Base-by-base conservation (phyloP, 306 rosid species). In the Ormosia semicastrata region DNA sequence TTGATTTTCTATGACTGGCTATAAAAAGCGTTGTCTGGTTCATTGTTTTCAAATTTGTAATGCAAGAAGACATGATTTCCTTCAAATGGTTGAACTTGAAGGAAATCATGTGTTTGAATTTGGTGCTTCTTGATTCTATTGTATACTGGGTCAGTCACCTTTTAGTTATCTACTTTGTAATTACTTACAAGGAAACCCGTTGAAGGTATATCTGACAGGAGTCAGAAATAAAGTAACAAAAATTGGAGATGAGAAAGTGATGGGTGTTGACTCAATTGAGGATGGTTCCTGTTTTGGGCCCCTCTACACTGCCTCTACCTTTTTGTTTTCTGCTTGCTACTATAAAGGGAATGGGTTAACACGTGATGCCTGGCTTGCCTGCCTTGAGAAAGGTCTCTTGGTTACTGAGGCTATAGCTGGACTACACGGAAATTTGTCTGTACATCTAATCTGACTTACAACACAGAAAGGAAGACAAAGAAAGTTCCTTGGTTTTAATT, bases 31-130 rank as follows among this genome's bases (percentile, higher is more conserved):
- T 74, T 33, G 24, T 47, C 39, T 34, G 10, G 30, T 56, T 68
- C 32, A 34, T 58, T 43, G 33, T 17, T 67, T 79, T 71, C 49
- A 32, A 18, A 66, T 63, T 75, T 68, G 53, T 50, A 59, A 71
- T 62, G 7, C 71, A 75, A 50, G 78, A n/a, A n/a, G 4, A 40
- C 66, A 66, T 34, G 69, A 79, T 66, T 56, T 36, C 66, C 12
- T 75, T 76, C 7, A 33, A 46, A 46, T 32, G 6, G n/a, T 65
- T n/a, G n/a, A n/a, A n/a, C n/a, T n/a, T n/a, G n/a, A n/a, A n/a
- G n/a, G n/a, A n/a, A n/a, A n/a, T n/a, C n/a, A n/a, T n/a, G n/a
- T 66, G 12, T 15, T 66, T 17, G 33, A 17, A 3, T 47, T 47
- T 6, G 13, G 12, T 58, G 5, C 14, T 8, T 8, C 13, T 24